Evolutionary conservation across 352 stramenopile genomes (phyloP), one percentile per base, ranked within the genome.

Genomic region (Pythium rishiriense): DNA sequence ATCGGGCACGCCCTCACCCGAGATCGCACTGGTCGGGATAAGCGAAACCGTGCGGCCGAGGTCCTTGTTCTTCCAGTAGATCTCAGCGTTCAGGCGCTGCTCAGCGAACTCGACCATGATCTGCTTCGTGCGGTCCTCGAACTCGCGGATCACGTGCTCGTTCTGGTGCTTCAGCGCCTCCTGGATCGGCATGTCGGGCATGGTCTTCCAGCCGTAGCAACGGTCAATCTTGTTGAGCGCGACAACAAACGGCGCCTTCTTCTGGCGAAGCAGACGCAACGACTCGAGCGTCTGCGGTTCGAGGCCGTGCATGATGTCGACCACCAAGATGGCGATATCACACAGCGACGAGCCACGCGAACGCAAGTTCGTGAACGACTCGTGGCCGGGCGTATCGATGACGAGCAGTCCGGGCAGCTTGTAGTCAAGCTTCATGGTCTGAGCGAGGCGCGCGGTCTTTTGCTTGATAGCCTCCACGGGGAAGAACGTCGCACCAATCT

Each of bases 341-440:
- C 97, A 99, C 8, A 99, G 77, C 31, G 90, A 98, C 22, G 94
- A 98, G 50, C 98, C 98, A 68, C 98, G 90, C 49, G 85, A 96
- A 53, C 98, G 90, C 50, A 99, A 69, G 78, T 99, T 99, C n/a
- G 95, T 98, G 73, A 99, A 99, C 37, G 93, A 98, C 76, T 99
- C 98, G 94, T 99, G 98, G 65, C 98, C 97, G 15, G 97, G 97
- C n/a, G 98, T 99, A 86, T 99, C 98, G 70, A 99, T 99, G 28
- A 99, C 87, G 31, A 98, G 79, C 59, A 98, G 68, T 71, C 94
- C 94, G 0, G 94, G 94, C 25, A 98, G 64, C n/a, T 86, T 87
- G 68, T 97, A 94, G 33, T 98, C 76, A 17, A 97, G 64, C 42
- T 88, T 82, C 75, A 94, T 87, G 7, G 82, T 89, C 69, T 93